A percentile compares a stretch with the other conserved stretches of the same genome.
Evolutionary conservation across 148 eudicot genomes (phyloP).

Genomic region (Suaeda aralocaspica): DNA sequence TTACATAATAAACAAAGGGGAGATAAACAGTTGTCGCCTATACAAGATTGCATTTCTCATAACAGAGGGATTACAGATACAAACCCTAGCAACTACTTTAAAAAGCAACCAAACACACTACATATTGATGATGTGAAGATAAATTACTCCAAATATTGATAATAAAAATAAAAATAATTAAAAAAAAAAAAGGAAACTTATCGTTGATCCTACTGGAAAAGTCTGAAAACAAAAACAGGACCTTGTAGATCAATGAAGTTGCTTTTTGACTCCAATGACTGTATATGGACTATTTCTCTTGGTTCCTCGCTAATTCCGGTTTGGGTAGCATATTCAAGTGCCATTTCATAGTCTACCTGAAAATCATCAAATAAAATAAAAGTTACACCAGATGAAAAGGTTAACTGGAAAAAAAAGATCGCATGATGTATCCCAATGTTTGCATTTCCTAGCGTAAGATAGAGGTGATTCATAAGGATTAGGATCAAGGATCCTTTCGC

Average conservation of each 20-base stretch:
- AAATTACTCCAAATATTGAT: too few relatives aligned
- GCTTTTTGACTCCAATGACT: slow-evolving; percentile 45
- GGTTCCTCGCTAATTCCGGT: slow-evolving; percentile 89
- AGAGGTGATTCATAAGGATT: background rate
- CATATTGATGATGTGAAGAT: background rate
- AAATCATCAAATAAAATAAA: slow-evolving; percentile 8
- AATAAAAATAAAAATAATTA: background rate
- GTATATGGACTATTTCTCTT: slow-evolving; percentile 59
- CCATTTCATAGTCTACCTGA: slow-evolving; percentile 97
- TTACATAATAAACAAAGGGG: background rate
- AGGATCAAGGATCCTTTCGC: background rate
- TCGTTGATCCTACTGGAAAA: slow-evolving; percentile 41
- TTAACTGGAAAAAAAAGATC: background rate
- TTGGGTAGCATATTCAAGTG: slow-evolving; percentile 91
- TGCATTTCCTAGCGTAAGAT: background rate
- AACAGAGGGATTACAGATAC: background rate
- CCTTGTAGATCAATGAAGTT: slow-evolving; percentile 56
- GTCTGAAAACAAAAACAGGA: slow-evolving; percentile 73
- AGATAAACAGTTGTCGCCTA: background rate
- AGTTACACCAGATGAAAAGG: background rate
- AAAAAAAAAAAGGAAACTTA: background rate
- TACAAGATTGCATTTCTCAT: slow-evolving; percentile 3
- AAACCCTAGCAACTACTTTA: background rate
- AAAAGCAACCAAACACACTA: background rate
- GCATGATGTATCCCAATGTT: background rate